Evolutionary conservation across 495 filamentous ascomycete species (phyloP).

Genomic region (Neurospora sp.): DNA sequence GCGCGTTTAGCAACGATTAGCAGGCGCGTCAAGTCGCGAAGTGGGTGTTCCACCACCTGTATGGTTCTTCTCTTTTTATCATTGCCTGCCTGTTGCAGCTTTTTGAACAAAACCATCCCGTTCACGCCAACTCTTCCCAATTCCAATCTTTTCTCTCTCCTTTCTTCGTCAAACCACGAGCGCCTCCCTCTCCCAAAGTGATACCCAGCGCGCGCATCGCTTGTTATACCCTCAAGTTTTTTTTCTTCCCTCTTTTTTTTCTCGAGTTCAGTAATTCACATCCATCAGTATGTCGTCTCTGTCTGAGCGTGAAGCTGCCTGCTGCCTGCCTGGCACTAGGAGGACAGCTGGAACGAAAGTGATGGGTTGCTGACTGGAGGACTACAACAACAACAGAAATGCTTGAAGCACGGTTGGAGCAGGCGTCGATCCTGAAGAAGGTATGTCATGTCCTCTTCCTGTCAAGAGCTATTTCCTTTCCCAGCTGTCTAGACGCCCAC

Average conservation of each 20-base stretch:
- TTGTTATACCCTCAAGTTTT: neutral
- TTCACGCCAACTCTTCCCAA: neutral
- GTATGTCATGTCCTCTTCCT: slow-evolving; percentile 34
- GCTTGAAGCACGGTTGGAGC: slow-evolving; percentile 95
- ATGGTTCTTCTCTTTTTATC: neutral
- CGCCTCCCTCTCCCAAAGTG: neutral
- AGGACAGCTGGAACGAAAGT: neutral
- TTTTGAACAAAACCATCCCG: neutral
- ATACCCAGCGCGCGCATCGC: neutral
- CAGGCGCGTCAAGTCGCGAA: neutral
- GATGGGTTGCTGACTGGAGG: neutral
- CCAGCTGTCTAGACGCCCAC: neutral
- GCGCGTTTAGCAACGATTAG: neutral
- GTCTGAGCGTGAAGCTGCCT: neutral
- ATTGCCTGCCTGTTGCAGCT: neutral
- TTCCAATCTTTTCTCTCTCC: neutral
- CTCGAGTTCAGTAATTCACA: neutral
- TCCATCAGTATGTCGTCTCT: neutral
- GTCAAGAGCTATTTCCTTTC: neutral
- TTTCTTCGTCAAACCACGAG: neutral
- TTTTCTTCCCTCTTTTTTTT: neutral
- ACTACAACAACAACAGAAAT: slow-evolving; percentile 31
- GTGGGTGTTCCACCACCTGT: neutral
- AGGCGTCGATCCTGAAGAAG: slow-evolving; percentile 92
- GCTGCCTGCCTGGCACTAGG: neutral